A percentile compares a stretch with the other conserved stretches of the same genome.
phyloP scores from a whole-genome alignment of 2,329 filamentous ascomycete genomes.

The Paecilomyces formosus region DNA sequence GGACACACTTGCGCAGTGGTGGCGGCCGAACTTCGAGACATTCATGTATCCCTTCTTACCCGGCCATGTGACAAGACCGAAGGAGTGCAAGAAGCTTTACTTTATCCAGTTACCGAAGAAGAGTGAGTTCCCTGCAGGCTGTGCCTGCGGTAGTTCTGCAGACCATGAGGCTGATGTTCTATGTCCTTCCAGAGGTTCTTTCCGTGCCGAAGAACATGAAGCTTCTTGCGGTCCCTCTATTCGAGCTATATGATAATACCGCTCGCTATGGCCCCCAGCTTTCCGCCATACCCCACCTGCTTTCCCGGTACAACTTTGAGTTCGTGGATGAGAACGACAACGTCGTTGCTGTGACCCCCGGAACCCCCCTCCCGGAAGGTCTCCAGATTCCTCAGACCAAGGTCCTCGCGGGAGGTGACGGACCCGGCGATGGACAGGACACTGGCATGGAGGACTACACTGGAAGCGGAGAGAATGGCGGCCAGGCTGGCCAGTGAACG shows the following conservation, averaged over 20 bases:
- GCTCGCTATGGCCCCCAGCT: conserved; percentile 91
- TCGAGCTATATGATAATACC: conserved; percentile 97
- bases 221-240: conserved; percentile 88
- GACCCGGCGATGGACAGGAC: conserved; percentile 19
- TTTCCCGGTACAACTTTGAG: conserved; percentile 95
- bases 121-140: conserved; percentile 53
- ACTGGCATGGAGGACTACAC: conserved; percentile 28
- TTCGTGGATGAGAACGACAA: conserved; percentile 91
- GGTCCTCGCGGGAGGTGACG: conserved; percentile 53
- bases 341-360: conserved; percentile 76
- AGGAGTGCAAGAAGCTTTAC: conserved; percentile 99
- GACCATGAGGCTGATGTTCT: background rate
- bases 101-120: conserved; percentile 89
- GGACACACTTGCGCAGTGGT: conserved; percentile 96
- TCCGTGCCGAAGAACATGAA: conserved; percentile 99
- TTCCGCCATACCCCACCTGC: conserved; percentile 87
- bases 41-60: conserved; percentile 99
- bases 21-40: conserved; percentile 97
- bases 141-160: background rate
- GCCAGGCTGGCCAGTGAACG: conserved; percentile 9
- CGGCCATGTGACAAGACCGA: conserved; percentile 88
- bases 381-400: conserved; percentile 54
- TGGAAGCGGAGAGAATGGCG: conserved; percentile 16
- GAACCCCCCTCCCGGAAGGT: conserved; percentile 52
- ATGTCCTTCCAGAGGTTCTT: conserved; percentile 63